These are phyloP conservation scores for Carex scoparia DNA, from an alignment of 176 grass and related monocot genomes.

Conservation along the genomic window DNA sequence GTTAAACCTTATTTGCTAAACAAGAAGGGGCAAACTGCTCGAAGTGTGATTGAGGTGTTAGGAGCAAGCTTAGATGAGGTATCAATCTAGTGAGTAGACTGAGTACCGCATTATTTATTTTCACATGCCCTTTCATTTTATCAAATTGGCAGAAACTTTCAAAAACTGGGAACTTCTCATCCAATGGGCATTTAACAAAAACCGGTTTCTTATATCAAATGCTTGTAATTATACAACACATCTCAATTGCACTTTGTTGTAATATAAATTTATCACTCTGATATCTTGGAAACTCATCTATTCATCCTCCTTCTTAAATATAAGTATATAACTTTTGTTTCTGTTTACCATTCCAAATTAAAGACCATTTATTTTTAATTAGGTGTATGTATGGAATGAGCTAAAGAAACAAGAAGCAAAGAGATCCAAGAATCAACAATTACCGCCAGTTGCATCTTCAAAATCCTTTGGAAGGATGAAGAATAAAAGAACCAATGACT, in stretches of 20 bases:
- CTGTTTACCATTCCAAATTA: background rate
- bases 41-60: constrained; percentile 16
- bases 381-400: constrained; percentile 31
- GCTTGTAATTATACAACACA: too few species aligned
- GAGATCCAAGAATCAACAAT: constrained; percentile 28
- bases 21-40: constrained; percentile 25
- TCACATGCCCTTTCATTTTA: background rate
- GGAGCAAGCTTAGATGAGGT: constrained; percentile 24
- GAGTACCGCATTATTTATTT: background rate
- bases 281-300: too few species aligned
- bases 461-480: background rate
- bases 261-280: background rate
- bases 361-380: background rate
- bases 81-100: background rate
- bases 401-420: constrained; percentile 30
- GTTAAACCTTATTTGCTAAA: constrained; percentile 26
- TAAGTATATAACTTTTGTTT: background rate
- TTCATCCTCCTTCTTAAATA: background rate
- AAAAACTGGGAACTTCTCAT: background rate
- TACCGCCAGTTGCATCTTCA: constrained; percentile 12
- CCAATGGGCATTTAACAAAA: background rate
- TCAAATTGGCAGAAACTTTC: background rate
- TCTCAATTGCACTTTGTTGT: too few species aligned
- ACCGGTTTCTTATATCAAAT: background rate
- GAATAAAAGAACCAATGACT: background rate